These are phyloP conservation scores for Begonia peltatifolia DNA, from an alignment of 306 rosid genomes.

Conservation along the genomic window DNA sequence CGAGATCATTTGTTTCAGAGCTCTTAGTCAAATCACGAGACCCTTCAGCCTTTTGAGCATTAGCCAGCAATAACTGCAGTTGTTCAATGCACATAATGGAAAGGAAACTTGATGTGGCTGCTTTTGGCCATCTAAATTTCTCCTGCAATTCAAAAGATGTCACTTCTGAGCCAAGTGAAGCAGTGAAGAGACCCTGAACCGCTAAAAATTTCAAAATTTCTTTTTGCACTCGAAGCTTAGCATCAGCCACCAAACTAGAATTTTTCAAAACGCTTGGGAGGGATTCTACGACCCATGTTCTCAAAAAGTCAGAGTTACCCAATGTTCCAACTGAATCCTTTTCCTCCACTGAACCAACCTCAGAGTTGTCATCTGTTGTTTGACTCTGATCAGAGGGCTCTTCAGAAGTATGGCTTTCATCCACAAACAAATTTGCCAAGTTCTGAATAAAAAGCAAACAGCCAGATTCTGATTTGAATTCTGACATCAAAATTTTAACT, in stretches of 20 bases:
- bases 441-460: conserved; percentile 80
- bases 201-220: conserved; percentile 84
- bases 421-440: conserved; percentile 61
- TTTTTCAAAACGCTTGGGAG: conserved; percentile 63
- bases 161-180: conserved; percentile 87
- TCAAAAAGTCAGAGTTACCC: conserved; percentile 64
- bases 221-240: conserved; percentile 54
- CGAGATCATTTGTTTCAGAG: conserved; percentile 61
- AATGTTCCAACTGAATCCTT: conserved; percentile 43
- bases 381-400: conserved; percentile 99
- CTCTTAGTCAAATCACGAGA: conserved; percentile 25
- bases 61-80: conserved; percentile 65
- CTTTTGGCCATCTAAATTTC: conserved; percentile 90
- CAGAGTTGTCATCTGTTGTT: conserved; percentile 95
- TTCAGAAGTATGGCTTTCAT: conserved; percentile 62
- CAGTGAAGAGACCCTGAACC: conserved; percentile 82
- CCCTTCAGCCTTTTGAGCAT: conserved; percentile 75
- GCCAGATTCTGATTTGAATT: conserved; percentile 67
- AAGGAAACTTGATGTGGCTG: conserved; percentile 66
- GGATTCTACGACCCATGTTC: conserved; percentile 87
- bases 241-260: conserved; percentile 51
- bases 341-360: conserved; percentile 72
- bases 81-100: conserved; percentile 86
- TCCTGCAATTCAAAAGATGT: conserved; percentile 87
- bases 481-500: conserved; percentile 70